phyloP scores from a whole-genome alignment of 495 filamentous ascomycete species.

The Pseudomonodictys pantanalensis region DNA sequence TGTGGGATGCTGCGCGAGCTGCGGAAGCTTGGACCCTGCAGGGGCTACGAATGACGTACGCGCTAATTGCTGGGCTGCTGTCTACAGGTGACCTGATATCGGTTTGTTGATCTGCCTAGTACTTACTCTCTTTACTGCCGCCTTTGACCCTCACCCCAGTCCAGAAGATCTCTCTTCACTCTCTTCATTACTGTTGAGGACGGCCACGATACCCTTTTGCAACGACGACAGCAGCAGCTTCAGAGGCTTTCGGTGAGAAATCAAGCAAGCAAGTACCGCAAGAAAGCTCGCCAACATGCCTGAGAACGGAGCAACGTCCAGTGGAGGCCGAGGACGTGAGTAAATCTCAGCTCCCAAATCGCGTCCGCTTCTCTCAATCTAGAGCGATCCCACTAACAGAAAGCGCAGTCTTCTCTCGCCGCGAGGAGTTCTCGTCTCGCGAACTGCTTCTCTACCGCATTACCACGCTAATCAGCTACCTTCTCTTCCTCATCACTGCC shows the following conservation, averaged over 20 bases:
- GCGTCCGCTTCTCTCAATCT: background rate
- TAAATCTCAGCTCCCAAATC: background rate
- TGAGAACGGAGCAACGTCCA: slow-evolving; percentile 8
- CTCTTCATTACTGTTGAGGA: too few species aligned
- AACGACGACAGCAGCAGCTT: too few species aligned
- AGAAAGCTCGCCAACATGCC: slow-evolving; percentile 2
- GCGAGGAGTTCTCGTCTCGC: slow-evolving; percentile 24
- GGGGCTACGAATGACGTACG: background rate
- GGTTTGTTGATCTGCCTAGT: background rate
- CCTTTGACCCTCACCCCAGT: too few species aligned
- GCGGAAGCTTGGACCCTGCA: background rate
- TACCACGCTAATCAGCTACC: slow-evolving; percentile 67
- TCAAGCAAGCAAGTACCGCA: background rate
- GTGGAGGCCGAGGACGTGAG: slow-evolving; percentile 3
- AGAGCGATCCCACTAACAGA: background rate
- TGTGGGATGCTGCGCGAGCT: background rate
- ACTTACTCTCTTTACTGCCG: too few species aligned
- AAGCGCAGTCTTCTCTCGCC: slow-evolving; percentile 34
- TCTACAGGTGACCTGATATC: background rate
- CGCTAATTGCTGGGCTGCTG: too few species aligned
- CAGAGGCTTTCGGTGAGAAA: too few species aligned
- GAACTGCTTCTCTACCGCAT: slow-evolving; percentile 58
- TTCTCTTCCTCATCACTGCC: slow-evolving; percentile 62
- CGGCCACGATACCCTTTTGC: too few species aligned
- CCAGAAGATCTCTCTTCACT: too few species aligned